These are phyloP conservation scores for Erysiphe neolycopersici DNA, from an alignment of 2,329 filamentous ascomycete genomes.

Conservation along the genomic window DNA sequence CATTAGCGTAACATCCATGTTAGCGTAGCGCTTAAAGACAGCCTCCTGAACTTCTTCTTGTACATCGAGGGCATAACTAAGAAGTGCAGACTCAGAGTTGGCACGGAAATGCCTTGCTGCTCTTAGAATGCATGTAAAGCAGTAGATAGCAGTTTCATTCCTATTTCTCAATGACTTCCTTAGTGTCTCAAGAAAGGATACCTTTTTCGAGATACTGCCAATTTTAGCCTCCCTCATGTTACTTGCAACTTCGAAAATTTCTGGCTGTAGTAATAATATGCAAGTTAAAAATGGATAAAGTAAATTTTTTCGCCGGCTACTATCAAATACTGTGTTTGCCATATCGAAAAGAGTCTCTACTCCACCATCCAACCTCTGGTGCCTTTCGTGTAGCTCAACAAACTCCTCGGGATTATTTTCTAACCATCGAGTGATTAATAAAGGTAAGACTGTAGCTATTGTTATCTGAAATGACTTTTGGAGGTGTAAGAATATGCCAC, in stretches of 20 bases:
- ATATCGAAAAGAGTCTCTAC: slow-evolving; percentile 45
- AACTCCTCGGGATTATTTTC: slow-evolving; percentile 38
- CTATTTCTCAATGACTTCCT: slow-evolving; percentile 35
- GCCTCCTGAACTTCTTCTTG: slow-evolving; percentile 41
- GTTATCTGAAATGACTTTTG: slow-evolving; percentile 36
- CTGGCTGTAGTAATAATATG: slow-evolving; percentile 35
- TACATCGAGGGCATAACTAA: slow-evolving; percentile 42
- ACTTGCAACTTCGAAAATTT: slow-evolving; percentile 43
- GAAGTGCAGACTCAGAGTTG: slow-evolving; percentile 28
- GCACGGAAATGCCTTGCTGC: slow-evolving; percentile 35
- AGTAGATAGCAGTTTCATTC: slow-evolving; percentile 41
- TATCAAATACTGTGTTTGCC: slow-evolving; percentile 33
- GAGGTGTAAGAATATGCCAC: slow-evolving; percentile 39
- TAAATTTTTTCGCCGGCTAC: slow-evolving; percentile 24
- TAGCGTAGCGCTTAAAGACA: slow-evolving; percentile 28
- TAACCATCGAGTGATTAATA: slow-evolving; percentile 38
- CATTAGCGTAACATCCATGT: slow-evolving; percentile 36
- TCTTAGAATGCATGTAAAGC: slow-evolving; percentile 32
- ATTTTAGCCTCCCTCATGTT: slow-evolving; percentile 37
- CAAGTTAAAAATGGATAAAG: slow-evolving; percentile 36
- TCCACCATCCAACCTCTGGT: slow-evolving; percentile 34
- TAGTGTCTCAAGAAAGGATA: slow-evolving; percentile 34
- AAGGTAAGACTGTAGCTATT: slow-evolving; percentile 31
- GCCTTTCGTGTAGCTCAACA: slow-evolving; percentile 30
- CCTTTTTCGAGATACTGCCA: slow-evolving; percentile 35